Conservation (phyloP, 1,284 basidiomycete species). For the Moniliella sp. region DNA sequence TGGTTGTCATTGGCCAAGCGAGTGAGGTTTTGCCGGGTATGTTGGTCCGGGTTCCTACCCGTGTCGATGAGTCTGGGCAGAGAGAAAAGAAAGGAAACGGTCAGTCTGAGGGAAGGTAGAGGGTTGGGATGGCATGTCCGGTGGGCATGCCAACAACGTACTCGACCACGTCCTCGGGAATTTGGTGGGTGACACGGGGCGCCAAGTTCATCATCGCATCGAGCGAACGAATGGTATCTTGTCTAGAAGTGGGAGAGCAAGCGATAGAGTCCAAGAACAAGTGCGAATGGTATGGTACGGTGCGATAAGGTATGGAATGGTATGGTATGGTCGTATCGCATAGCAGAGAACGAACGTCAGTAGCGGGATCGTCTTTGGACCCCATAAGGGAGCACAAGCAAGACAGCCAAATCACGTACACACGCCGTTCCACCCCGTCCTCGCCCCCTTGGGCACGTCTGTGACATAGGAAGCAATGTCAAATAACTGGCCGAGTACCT, state of each 20-base stretch:
- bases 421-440: background rate
- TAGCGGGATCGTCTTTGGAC: background rate
- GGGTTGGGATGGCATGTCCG: no score
- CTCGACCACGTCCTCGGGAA: background rate
- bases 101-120: background rate
- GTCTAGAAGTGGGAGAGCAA: no score
- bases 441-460: background rate
- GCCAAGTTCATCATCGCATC: background rate
- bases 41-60: constrained; percentile 28
- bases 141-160: background rate
- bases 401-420: background rate
- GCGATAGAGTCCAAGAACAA: no score
- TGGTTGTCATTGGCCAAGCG: constrained; percentile 28
- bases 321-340: no score
- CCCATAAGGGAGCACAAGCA: background rate
- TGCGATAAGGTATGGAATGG: no score
- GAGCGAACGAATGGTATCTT: background rate
- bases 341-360: background rate
- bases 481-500: background rate
- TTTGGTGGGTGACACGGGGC: background rate
- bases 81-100: background rate
- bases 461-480: background rate
- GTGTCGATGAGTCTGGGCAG: constrained; percentile 9
- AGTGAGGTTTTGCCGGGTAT: constrained; percentile 22
- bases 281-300: no score